These are phyloP conservation scores for Przewalskia tangutica DNA, from an alignment of 257 asterid genomes.

Conservation along the genomic window DNA sequence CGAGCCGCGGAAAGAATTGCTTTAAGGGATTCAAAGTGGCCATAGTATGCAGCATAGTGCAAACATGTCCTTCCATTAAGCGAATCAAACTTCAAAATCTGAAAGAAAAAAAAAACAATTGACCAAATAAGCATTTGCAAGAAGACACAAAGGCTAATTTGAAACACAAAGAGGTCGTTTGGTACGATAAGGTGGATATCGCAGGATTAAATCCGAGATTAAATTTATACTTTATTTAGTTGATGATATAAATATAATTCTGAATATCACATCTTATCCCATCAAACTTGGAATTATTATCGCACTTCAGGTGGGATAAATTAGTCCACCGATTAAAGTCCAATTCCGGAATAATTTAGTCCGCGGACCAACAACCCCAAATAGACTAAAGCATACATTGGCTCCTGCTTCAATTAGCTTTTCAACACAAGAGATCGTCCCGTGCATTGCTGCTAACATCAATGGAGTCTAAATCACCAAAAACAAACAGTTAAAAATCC, in stretches of 20 bases:
- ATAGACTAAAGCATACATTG: slow-evolving; percentile 41
- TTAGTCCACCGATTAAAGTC: too few relatives aligned
- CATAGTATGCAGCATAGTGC: slow-evolving; percentile 97
- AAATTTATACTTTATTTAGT: too few relatives aligned
- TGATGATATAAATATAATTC: too few relatives aligned
- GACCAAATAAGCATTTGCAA: background rate
- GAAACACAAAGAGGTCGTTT: background rate
- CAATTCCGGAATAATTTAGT: too few relatives aligned
- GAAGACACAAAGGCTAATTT: background rate
- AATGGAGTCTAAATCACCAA: slow-evolving; percentile 68
- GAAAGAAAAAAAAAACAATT: background rate
- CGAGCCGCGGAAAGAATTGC: slow-evolving; percentile 71
- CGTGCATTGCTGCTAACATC: slow-evolving; percentile 99
- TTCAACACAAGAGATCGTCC: slow-evolving; percentile 72
- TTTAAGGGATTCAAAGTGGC: slow-evolving; percentile 75
- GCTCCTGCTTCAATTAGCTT: slow-evolving; percentile 93
- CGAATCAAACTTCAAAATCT: slow-evolving; percentile 92
- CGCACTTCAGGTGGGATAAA: too few relatives aligned
- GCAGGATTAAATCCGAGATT: too few relatives aligned
- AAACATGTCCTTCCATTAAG: slow-evolving; percentile 85
- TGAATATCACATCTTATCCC: too few relatives aligned
- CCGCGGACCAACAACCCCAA: too few relatives aligned
- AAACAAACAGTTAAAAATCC: background rate
- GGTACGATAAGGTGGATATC: too few relatives aligned
- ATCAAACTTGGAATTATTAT: too few relatives aligned